Percentiles rank a stretch among this genome's conserved stretches.
Evolutionary conservation across 2,329 filamentous ascomycete genomes (phyloP).

Genomic region (Aureobasidium pullulans): DNA sequence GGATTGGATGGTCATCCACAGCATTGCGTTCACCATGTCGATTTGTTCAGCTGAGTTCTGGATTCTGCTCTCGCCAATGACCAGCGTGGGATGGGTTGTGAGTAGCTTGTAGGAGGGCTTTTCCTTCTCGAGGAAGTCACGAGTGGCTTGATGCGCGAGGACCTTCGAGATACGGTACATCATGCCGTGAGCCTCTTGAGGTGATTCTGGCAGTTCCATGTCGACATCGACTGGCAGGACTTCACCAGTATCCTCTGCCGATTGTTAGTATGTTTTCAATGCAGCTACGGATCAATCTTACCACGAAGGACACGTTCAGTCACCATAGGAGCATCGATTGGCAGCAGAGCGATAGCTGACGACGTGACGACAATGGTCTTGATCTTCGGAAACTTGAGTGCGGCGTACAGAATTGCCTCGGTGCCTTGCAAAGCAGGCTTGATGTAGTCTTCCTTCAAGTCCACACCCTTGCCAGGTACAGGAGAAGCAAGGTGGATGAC

Average conservation of each 20-base stretch:
- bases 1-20: constrained; percentile 12
- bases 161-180: constrained; percentile 20
- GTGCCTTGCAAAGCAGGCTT: constrained; percentile 25
- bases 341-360: constrained; percentile 19
- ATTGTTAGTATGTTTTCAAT: background rate
- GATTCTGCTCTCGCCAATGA: constrained; percentile 22
- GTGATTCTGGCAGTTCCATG: background rate
- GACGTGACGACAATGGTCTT: constrained; percentile 25
- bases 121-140: constrained; percentile 18
- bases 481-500: constrained; percentile 27
- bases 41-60: constrained; percentile 18
- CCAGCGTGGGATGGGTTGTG: constrained; percentile 23
- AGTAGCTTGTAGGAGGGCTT: constrained; percentile 21
- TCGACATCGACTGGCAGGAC: constrained; percentile 14
- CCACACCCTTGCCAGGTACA: constrained; percentile 17
- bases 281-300: background rate
- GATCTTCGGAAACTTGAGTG: constrained; percentile 19
- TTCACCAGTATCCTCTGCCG: constrained; percentile 13
- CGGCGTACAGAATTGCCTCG: constrained; percentile 20
- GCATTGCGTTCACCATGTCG: constrained; percentile 20
- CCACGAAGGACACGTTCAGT: background rate
- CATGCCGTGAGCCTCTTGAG: constrained; percentile 19
- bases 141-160: constrained; percentile 24
- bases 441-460: constrained; percentile 20
- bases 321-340: constrained; percentile 13